Evolutionary conservation across 2,329 filamentous ascomycete genomes (phyloP), one percentile per base, ranked within the genome.

Genomic region (Aspergillus aculeatinus): DNA sequence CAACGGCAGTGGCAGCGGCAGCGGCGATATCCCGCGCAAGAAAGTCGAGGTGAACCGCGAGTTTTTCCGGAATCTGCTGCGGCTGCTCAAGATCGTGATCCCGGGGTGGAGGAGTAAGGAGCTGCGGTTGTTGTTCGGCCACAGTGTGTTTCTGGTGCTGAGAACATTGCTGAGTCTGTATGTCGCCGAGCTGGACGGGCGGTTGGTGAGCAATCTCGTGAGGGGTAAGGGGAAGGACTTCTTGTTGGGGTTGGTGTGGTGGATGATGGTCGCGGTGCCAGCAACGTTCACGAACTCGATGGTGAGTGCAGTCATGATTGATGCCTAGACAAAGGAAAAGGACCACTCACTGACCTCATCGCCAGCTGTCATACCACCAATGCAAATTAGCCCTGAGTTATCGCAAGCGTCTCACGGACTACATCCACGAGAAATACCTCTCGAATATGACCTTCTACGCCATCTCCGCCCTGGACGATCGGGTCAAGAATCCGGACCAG

Each of bases 281-380:
- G 95, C 95, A 1, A 98, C 95, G 0, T 97, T 98, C 74, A 99
- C 95, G 47, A 99, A 99, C 77, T 97, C 93, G 0, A 99, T 99
- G 95, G 91, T 95, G 77, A 76, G 85, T 74, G 2, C 1, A 35
- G 59, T 29, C 31, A 14, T 12, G n/a, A 35, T 14, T 16, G n/a
- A 21, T n/a, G 21, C 14, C 3, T 16, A 14, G 11, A 29, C 12
- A 7, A n/a, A 48, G 7, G 12, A 48, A 21, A 42, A 53, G 48
- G 59, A 14, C 19, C 39, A 12, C 19, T 63, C 55, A 64, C 50
- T 49, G n/a, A 48, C 14, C 19, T 39, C 1, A 27, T 48, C 57
- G n/a, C 23, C 58, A 96, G 91, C 83, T 98, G 48, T 96, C 93
- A 27, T 98, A 96, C 75, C 95, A 99, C 72, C 95, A 99, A 80